A percentile compares a stretch with the other conserved stretches of the same genome.
phyloP scores from a whole-genome alignment of 2,329 filamentous ascomycete species.

The Phyllosticta citriasiana region DNA sequence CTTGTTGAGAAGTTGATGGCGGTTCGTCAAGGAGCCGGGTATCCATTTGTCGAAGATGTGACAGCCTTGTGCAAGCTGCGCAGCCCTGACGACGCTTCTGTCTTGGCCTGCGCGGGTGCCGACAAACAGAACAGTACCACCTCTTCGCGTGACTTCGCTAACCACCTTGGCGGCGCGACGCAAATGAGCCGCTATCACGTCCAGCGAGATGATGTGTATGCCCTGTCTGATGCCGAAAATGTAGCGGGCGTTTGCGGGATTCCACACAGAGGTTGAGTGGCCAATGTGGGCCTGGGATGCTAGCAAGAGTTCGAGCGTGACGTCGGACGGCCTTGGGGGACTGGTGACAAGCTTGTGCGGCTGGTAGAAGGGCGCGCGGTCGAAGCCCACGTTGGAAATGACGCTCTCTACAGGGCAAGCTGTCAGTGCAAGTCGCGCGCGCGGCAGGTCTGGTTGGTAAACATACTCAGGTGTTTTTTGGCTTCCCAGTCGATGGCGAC shows the following conservation, averaged over 20 bases:
- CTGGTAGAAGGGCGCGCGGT: constrained; percentile 46
- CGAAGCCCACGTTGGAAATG: constrained; percentile 28
- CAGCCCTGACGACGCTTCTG: constrained; percentile 69
- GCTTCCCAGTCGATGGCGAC: constrained; percentile 33
- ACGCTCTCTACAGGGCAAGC: constrained; percentile 20
- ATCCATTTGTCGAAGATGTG: constrained; percentile 92
- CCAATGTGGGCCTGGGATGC: constrained; percentile 50
- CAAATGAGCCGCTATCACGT: constrained; percentile 78
- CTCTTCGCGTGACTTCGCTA: constrained; percentile 70
- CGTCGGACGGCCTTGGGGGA: constrained; percentile 66
- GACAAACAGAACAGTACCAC: constrained; percentile 81
- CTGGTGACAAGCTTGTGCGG: constrained; percentile 57
- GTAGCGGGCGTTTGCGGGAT: constrained; percentile 86
- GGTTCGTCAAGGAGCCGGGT: constrained; percentile 85
- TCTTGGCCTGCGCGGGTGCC: constrained; percentile 78
- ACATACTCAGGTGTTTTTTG: constrained; percentile 31
- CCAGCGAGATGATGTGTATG: constrained; percentile 87
- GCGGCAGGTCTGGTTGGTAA: not conserved
- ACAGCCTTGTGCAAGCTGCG: constrained; percentile 65
- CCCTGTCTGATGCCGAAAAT: constrained; percentile 84
- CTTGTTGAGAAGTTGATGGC: constrained; percentile 70
- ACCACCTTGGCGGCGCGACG: constrained; percentile 90
- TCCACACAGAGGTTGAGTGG: constrained; percentile 77
- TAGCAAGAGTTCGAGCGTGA: constrained; percentile 78
- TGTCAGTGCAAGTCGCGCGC: not conserved